Base-by-base conservation (phyloP, 176 grass and related monocot genomes). In the Paspalum vaginatum region DNA sequence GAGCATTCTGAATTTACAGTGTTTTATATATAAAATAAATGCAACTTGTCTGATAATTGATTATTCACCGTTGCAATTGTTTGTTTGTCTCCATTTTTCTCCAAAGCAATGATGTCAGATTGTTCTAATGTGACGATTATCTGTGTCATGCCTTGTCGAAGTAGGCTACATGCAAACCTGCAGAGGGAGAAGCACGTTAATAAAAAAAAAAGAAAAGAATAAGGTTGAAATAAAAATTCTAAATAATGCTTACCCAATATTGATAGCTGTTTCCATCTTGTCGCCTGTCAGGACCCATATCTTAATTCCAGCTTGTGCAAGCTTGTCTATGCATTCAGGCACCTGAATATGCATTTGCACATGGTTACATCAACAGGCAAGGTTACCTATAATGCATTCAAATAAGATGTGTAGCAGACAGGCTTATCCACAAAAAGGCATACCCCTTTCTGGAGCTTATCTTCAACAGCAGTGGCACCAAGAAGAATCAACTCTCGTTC, bases 231-330 rank as follows among this genome's bases (percentile, higher is more conserved):
- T 22, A 78, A 66, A 84, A 61, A 41, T 67, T 4, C 1, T 22
- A 80, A 37, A 74, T 24, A 82, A 17, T 51, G 38, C 45, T 20
- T 91, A 99, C 97, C 97, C 93, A 65, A 99, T 96, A 90, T 99
- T 99, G 59, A 99, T 95, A 70, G 97, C 97, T 11, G 97, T 99
- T 82, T 99, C 97, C 97, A 93, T 96, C 86, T 99, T 99, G 79
- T 99, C 97, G 41, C 97, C 97, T 26, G 97, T 99, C 68, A 99
- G 69, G 50, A 99, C 93, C 97, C 97, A 99, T 77, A 99, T 86
- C 68, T 96, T 96, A 73, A 99, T 93, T 64, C 97, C 97, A 2
- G 93, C 97, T 80, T 93, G 97, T 73, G 97, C 97, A 79, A 99
- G 90, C 73, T 90, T 99, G 76, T 99, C 97, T 68, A 99, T 99